Evolutionary conservation across 805 yeast species (phyloP).

Genomic region (Candida easanensis): DNA sequence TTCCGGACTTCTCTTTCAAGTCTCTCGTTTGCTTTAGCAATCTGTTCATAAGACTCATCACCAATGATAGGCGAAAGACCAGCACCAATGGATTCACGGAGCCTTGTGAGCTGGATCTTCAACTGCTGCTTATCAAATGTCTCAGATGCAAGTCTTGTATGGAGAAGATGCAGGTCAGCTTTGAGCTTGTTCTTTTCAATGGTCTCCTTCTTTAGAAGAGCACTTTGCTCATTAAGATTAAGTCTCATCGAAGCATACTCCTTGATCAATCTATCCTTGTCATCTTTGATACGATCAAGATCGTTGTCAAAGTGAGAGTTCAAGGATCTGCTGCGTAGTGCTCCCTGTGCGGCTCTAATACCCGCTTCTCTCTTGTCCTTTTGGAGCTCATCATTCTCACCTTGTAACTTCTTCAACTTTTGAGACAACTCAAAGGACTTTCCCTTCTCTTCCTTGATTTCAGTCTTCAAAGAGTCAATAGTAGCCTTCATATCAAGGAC

Average conservation of each 20-base stretch:
- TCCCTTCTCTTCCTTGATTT: constrained; percentile 30
- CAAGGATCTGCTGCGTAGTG: constrained; percentile 24
- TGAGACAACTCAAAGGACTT: constrained; percentile 29
- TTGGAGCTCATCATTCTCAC: constrained; percentile 33
- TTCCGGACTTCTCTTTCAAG: constrained; percentile 43
- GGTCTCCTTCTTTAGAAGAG: constrained; percentile 44
- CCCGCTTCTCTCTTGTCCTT: constrained; percentile 24
- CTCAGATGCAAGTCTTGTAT: constrained; percentile 63
- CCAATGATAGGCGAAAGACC: constrained; percentile 23
- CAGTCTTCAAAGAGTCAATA: constrained; percentile 12
- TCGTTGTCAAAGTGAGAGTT: constrained; percentile 20
- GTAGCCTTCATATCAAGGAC: constrained; percentile 36
- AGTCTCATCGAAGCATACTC: constrained; percentile 49
- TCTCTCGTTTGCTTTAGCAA: constrained; percentile 25
- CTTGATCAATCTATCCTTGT: constrained; percentile 26
- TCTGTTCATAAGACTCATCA: constrained; percentile 23
- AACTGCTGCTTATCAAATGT: constrained; percentile 54
- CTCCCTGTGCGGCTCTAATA: constrained; percentile 24
- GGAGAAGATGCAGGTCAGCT: constrained; percentile 58
- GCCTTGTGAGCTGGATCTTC: constrained; percentile 39
- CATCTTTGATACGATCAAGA: constrained; percentile 24
- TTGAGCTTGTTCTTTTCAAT: constrained; percentile 42
- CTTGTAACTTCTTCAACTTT: constrained; percentile 25
- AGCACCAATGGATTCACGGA: constrained; percentile 21
- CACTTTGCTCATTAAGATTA: constrained; percentile 51